These are phyloP conservation scores for Fusarium sacchari DNA, from an alignment of 2,329 filamentous ascomycete species.

Conservation along the genomic window DNA sequence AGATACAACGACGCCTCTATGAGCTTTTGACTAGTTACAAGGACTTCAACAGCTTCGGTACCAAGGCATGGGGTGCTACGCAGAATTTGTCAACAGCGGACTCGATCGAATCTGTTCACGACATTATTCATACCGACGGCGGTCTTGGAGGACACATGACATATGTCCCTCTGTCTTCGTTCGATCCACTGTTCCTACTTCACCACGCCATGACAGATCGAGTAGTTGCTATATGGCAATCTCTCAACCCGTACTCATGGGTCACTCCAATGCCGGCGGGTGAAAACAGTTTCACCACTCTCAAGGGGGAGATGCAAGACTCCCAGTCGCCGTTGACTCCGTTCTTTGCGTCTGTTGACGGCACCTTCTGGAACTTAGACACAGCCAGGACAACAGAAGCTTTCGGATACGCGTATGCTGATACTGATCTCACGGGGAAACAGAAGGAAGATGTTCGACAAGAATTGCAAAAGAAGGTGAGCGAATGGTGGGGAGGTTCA, in stretches of 20 bases:
- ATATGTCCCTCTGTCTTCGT: conserved; percentile 76
- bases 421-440: conserved; percentile 54
- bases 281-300: conserved; percentile 70
- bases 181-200: conserved; percentile 82
- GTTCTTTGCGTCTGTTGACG: conserved; percentile 68
- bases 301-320: conserved; percentile 63
- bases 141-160: conserved; percentile 75
- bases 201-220: conserved; percentile 83
- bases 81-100: conserved; percentile 63
- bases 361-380: conserved; percentile 75
- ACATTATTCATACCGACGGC: conserved; percentile 68
- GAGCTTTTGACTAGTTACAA: conserved; percentile 74
- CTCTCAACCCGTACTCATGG: conserved; percentile 74
- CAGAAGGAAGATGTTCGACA: conserved; percentile 43
- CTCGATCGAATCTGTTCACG: conserved; percentile 73
- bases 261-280: conserved; percentile 65
- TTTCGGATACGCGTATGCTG: conserved; percentile 81
- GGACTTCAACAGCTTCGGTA: conserved; percentile 75
- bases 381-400: conserved; percentile 65
- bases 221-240: conserved; percentile 80
- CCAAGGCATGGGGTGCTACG: conserved; percentile 68
- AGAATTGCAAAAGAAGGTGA: conserved; percentile 60
- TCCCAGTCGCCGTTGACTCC: conserved; percentile 70
- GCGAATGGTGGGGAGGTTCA: conserved; percentile 55
- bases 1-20: conserved; percentile 71